Percentiles rank a stretch among this genome's conserved stretches.
These are phyloP conservation scores for Peronosclerospora sorghi DNA, from an alignment of 352 stramenopile genomes.

Conservation along the genomic window DNA sequence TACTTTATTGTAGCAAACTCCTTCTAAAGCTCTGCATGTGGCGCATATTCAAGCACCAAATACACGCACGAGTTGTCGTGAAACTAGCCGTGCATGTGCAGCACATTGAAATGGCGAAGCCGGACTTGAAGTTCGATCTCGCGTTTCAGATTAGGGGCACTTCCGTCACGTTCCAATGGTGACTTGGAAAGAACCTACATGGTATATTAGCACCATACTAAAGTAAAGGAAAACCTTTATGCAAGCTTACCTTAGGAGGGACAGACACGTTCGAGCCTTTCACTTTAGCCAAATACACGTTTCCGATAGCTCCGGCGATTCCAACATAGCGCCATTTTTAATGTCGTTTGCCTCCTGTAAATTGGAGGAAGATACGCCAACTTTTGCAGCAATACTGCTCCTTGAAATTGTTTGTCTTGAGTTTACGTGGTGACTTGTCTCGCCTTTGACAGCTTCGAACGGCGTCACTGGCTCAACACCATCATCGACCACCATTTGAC, in stretches of 20 bases:
- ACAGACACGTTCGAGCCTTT: constrained; percentile 56
- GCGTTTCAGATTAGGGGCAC: constrained; percentile 53
- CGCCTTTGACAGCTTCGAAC: constrained; percentile 1
- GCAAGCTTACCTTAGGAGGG: constrained; percentile 54
- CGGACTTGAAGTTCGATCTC: constrained; percentile 82
- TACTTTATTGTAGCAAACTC: constrained; percentile 40
- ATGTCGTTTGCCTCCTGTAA: too few species aligned
- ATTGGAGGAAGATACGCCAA: too few species aligned
- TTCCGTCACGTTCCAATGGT: constrained; percentile 40
- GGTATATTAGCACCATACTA: neutral
- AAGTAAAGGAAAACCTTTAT: neutral
- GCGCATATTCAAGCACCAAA: constrained; percentile 75
- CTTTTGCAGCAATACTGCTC: too few species aligned
- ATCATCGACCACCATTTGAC: constrained; percentile 7
- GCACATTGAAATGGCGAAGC: constrained; percentile 61
- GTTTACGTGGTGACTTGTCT: constrained; percentile 6
- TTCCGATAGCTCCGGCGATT: too few species aligned
- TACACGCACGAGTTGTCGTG: constrained; percentile 78
- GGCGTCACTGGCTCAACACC: constrained; percentile 2
- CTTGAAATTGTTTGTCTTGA: too few species aligned
- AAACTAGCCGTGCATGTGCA: constrained; percentile 76
- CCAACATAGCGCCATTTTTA: too few species aligned
- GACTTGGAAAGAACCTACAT: constrained; percentile 59
- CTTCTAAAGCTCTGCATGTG: constrained; percentile 77
- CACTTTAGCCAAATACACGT: constrained; percentile 75